A percentile compares a stretch with the other conserved stretches of the same genome.
Evolutionary conservation across 345 rosid species (phyloP).

Genomic region (Melaleuca alternifolia): DNA sequence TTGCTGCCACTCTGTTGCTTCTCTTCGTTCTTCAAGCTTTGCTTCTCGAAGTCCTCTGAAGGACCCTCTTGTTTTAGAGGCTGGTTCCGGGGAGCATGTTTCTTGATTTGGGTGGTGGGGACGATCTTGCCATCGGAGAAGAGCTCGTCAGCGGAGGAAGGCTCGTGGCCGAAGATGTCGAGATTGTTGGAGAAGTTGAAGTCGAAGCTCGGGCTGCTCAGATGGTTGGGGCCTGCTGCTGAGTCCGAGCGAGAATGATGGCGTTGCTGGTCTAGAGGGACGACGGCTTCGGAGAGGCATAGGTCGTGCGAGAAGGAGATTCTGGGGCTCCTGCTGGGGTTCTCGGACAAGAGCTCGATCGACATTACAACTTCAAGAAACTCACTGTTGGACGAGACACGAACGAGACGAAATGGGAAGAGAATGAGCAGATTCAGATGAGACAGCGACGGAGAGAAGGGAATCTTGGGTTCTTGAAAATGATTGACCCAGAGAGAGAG

Average conservation of each 20-base stretch:
- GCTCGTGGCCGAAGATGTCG: neutral
- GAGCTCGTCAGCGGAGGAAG: constrained; percentile 10
- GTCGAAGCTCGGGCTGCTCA: neutral
- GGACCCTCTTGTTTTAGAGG: neutral
- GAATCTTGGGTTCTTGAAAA: neutral
- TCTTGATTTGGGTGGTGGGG: constrained; percentile 10
- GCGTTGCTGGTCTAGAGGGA: neutral
- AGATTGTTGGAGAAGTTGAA: constrained; percentile 4
- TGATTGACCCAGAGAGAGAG: neutral
- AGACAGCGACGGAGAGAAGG: neutral
- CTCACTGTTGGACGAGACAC: neutral
- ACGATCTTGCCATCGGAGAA: constrained; percentile 15
- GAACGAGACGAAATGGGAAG: neutral
- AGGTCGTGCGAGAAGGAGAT: constrained; percentile 19
- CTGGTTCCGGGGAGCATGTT: neutral
- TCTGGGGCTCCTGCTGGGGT: constrained; percentile 9
- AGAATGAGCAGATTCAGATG: neutral
- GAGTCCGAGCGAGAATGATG: neutral
- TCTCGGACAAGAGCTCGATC: constrained; percentile 7
- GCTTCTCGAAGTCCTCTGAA: neutral
- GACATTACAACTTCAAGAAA: neutral
- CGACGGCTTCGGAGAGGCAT: neutral
- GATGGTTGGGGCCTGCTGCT: neutral
- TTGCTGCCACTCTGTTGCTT: constrained; percentile 1
- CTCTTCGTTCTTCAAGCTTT: neutral